Percentiles rank a stretch among this genome's conserved stretches.
These are phyloP conservation scores for Fistulifera pelliculosa DNA, from an alignment of 108 stramenopile genomes.

Conservation along the genomic window DNA sequence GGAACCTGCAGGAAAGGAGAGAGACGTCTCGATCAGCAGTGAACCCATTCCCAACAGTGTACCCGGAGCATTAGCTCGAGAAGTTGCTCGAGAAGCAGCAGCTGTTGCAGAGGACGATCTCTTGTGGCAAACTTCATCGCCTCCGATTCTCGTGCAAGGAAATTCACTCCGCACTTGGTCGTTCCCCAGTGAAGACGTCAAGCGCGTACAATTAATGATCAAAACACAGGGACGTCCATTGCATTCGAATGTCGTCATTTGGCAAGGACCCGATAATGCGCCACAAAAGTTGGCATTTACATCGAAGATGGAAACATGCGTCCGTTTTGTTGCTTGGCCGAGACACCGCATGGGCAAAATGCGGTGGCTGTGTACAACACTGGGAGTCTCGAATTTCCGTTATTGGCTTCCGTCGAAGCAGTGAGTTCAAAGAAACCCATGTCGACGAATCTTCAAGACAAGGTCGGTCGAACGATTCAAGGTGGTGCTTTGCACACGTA, in stretches of 20 bases:
- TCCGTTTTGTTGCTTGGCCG: constrained; percentile 48
- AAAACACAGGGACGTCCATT: constrained; percentile 64
- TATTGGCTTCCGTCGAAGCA: constrained; percentile 46
- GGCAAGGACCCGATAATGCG: constrained; percentile 64
- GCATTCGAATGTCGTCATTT: constrained; percentile 54
- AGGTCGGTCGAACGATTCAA: constrained; percentile 39
- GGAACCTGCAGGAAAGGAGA: too few species aligned
- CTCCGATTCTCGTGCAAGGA: constrained; percentile 25
- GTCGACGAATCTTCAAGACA: constrained; percentile 5
- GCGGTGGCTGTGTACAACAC: constrained; percentile 56
- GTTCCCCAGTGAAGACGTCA: constrained; percentile 32
- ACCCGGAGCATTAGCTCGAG: too few species aligned
- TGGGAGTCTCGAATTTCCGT: constrained; percentile 54
- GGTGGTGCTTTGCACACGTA: constrained; percentile 70
- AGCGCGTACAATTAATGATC: constrained; percentile 33
- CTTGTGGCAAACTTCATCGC: too few species aligned
- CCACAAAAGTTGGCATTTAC: constrained; percentile 60
- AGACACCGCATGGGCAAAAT: constrained; percentile 48
- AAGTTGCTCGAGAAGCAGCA: too few species aligned
- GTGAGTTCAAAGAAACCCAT: neutral
- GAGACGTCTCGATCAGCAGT: too few species aligned
- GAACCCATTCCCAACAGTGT: too few species aligned
- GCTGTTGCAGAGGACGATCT: too few species aligned
- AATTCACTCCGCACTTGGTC: constrained; percentile 46
- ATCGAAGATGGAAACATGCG: constrained; percentile 57